Evolutionary conservation across 2,329 filamentous ascomycete species (phyloP).

Genomic region (Stagonosporopsis vannaccii): DNA sequence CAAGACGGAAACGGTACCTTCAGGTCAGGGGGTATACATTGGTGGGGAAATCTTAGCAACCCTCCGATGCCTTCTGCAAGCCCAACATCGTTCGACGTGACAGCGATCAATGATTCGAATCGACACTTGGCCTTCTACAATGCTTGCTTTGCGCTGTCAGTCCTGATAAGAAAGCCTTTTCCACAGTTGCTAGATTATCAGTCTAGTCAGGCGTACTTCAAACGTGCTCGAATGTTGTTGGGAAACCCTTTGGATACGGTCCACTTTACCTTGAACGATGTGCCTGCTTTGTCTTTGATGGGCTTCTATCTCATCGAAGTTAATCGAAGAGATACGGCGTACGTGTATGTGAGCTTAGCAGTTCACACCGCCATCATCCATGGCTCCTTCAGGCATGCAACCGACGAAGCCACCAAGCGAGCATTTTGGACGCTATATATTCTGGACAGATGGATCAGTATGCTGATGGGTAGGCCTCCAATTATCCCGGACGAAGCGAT

Average conservation of each 20-base stretch:
- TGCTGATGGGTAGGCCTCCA: constrained; percentile 37
- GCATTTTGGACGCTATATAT: constrained; percentile 36
- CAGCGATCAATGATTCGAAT: constrained; percentile 28
- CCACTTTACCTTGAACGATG: constrained; percentile 33
- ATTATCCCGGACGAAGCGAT: constrained; percentile 37
- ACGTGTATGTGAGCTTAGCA: constrained; percentile 37
- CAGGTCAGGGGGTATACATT: constrained; percentile 34
- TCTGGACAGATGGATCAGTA: constrained; percentile 38
- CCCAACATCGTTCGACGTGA: constrained; percentile 23
- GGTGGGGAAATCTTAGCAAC: constrained; percentile 35
- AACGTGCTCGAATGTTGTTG: constrained; percentile 33
- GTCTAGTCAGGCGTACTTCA: constrained; percentile 36
- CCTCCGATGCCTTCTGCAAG: constrained; percentile 20
- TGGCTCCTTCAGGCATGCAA: constrained; percentile 29
- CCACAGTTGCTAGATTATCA: constrained; percentile 25
- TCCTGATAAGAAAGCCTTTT: constrained; percentile 23
- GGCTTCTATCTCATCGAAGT: constrained; percentile 38
- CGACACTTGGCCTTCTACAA: constrained; percentile 36
- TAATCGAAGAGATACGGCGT: constrained; percentile 39
- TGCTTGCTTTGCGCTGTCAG: constrained; percentile 36
- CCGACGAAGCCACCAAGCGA: constrained; percentile 31
- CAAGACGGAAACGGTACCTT: constrained; percentile 36
- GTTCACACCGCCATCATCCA: constrained; percentile 37
- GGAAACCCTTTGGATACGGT: constrained; percentile 37
- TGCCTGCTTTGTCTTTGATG: constrained; percentile 37